Conservation (phyloP, 768 basidiomycete species). For the Termitomyces bulborhizus region DNA sequence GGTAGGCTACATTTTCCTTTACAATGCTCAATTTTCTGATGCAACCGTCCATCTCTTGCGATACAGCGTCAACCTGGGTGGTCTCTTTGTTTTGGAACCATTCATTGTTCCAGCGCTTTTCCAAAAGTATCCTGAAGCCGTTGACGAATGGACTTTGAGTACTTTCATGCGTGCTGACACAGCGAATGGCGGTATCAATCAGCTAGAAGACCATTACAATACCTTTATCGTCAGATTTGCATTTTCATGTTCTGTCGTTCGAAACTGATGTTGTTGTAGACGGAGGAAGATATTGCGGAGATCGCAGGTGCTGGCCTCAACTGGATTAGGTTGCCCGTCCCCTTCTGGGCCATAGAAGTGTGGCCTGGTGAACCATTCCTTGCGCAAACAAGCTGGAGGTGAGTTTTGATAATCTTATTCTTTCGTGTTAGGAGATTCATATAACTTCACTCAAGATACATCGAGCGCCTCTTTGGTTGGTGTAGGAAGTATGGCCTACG, state of each 20-base stretch:
- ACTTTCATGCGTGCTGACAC: slow-evolving; percentile 54
- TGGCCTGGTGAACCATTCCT: slow-evolving; percentile 79
- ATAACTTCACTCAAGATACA: slow-evolving; percentile 41
- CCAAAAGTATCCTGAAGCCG: slow-evolving; percentile 55
- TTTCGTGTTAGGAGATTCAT: not conserved
- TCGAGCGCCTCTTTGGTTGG: slow-evolving; percentile 71
- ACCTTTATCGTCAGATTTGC: slow-evolving; percentile 67
- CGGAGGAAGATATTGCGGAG: slow-evolving; percentile 84
- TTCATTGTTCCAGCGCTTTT: slow-evolving; percentile 61
- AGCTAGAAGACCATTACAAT: slow-evolving; percentile 74
- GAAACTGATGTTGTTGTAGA: slow-evolving; percentile 35
- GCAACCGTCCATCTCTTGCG: not conserved
- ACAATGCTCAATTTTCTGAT: not conserved
- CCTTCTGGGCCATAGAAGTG: slow-evolving; percentile 78
- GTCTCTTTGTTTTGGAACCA: slow-evolving; percentile 74
- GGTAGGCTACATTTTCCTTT: slow-evolving; percentile 32
- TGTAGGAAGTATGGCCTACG: slow-evolving; percentile 81
- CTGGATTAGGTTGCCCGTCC: slow-evolving; percentile 78
- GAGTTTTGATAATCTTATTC: slow-evolving; percentile 15
- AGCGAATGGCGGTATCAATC: slow-evolving; percentile 39
- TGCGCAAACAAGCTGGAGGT: slow-evolving; percentile 70
- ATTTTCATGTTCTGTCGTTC: not conserved
- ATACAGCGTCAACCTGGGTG: slow-evolving; percentile 68
- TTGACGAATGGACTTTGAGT: slow-evolving; percentile 75
- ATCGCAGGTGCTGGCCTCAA: slow-evolving; percentile 88